phyloP scores from a whole-genome alignment of 2,329 filamentous ascomycete genomes.

The Ophiocordyceps robertsii region DNA sequence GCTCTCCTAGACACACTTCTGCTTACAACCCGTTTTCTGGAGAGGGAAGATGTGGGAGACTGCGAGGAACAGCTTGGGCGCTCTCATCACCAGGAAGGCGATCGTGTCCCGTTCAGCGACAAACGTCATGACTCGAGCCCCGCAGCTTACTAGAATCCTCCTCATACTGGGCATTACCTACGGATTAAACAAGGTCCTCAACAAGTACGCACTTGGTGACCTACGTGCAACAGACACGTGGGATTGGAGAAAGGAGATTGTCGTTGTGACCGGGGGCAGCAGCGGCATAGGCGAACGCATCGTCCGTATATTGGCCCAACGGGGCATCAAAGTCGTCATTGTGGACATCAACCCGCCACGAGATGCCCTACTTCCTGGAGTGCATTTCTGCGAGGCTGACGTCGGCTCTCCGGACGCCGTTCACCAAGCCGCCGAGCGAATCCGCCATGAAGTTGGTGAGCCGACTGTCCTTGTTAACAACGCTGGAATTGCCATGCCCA shows the following conservation, averaged over 20 bases:
- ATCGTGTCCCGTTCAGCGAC: too few species aligned
- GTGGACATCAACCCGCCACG: conserved; percentile 38
- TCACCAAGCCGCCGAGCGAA: conserved; percentile 21
- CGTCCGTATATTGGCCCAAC: conserved; percentile 13
- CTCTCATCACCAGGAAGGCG: too few species aligned
- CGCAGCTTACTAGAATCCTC: too few species aligned
- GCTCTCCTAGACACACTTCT: too few species aligned
- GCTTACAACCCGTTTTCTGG: too few species aligned
- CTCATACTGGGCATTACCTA: too few species aligned
- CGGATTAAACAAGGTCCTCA: too few species aligned
- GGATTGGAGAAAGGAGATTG: conserved; percentile 26
- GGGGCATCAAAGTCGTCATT: conserved; percentile 51
- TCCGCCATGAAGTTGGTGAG: conserved; percentile 35
- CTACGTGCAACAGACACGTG: conserved; percentile 4
- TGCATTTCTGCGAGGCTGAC: conserved; percentile 23
- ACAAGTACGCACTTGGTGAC: too few species aligned
- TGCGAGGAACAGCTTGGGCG: too few species aligned
- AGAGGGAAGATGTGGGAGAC: too few species aligned
- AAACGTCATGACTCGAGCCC: too few species aligned
- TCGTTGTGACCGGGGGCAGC: conserved; percentile 29
- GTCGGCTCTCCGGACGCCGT: conserved; percentile 30
- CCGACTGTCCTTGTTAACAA: conserved; percentile 62
- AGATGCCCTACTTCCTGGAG: neutral
- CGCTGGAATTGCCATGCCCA: conserved; percentile 47
- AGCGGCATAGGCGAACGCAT: conserved; percentile 27